Percentiles rank a stretch among this genome's conserved stretches.
These are phyloP conservation scores for Chaetomium globosum DNA, from an alignment of 2,329 filamentous ascomycete species.

Conservation along the genomic window DNA sequence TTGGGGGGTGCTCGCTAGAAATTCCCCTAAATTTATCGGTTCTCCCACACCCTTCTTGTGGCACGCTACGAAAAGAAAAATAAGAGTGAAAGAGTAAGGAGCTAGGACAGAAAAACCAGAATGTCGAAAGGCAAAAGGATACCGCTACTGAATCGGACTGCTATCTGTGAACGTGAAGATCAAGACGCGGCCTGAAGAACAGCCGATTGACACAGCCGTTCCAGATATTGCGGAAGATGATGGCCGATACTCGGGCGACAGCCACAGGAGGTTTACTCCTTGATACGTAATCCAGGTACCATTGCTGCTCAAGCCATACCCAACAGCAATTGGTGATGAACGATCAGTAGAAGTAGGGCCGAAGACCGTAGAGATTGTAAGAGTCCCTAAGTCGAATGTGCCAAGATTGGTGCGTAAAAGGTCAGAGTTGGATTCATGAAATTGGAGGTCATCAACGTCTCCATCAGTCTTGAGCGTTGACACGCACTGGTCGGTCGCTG, in stretches of 20 bases:
- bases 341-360: neutral
- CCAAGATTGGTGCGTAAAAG: constrained; percentile 2
- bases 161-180: neutral
- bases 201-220: constrained; percentile 11
- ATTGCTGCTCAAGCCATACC: constrained; percentile 13
- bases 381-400: constrained; percentile 1
- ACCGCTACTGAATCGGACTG: constrained; percentile 7
- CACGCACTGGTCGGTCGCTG: neutral
- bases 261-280: constrained; percentile 15
- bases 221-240: constrained; percentile 13
- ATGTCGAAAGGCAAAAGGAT: neutral
- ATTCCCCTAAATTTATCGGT: constrained; percentile 10
- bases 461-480: no score
- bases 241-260: constrained; percentile 10
- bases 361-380: neutral
- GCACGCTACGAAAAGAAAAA: constrained; percentile 15
- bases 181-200: constrained; percentile 17
- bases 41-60: constrained; percentile 17
- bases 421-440: neutral
- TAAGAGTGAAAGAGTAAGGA: neutral
- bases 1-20: no score
- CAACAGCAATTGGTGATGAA: neutral
- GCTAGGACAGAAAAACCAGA: neutral
- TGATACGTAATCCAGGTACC: constrained; percentile 8
- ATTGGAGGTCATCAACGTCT: no score